Conservation (phyloP, 1,139 yeast genomes). For the Scheffersomyces illinoinensis region DNA sequence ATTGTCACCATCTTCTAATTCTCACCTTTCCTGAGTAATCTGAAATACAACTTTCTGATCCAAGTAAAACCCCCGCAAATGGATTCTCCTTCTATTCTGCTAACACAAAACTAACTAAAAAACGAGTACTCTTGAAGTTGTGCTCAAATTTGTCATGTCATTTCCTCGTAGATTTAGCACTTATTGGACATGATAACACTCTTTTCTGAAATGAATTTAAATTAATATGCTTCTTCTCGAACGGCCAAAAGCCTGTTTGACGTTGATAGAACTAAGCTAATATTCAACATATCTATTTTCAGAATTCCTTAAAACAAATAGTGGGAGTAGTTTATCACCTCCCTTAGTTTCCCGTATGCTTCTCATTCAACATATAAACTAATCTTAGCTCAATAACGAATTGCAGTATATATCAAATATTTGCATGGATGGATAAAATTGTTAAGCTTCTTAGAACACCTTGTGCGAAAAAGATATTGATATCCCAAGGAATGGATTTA, state of each 20-base stretch:
- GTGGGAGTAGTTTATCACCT: background rate
- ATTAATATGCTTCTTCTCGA: background rate
- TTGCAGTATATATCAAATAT: background rate
- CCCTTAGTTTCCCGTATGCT: background rate
- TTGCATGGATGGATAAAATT: background rate
- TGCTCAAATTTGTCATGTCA: too few species aligned
- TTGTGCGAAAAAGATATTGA: background rate
- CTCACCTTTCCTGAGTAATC: too few species aligned
- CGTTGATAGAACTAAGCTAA: background rate
- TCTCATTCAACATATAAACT: background rate
- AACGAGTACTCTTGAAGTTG: too few species aligned
- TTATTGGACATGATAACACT: too few species aligned
- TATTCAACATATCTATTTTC: background rate
- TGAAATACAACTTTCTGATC: too few species aligned
- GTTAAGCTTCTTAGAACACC: background rate
- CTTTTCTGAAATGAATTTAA: background rate
- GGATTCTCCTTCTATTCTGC: too few species aligned
- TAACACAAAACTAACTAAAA: too few species aligned
- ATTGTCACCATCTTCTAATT: too few species aligned
- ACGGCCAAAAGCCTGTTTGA: background rate
- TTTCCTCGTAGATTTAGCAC: too few species aligned
- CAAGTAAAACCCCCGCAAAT: too few species aligned
- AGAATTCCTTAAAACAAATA: too few species aligned
- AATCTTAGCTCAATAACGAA: too few species aligned
- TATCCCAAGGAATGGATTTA: background rate